Percentiles rank a stretch among this genome's conserved stretches.
Evolutionary conservation across 2,329 filamentous ascomycete genomes (phyloP).

Genomic region (Didymella exigua): DNA sequence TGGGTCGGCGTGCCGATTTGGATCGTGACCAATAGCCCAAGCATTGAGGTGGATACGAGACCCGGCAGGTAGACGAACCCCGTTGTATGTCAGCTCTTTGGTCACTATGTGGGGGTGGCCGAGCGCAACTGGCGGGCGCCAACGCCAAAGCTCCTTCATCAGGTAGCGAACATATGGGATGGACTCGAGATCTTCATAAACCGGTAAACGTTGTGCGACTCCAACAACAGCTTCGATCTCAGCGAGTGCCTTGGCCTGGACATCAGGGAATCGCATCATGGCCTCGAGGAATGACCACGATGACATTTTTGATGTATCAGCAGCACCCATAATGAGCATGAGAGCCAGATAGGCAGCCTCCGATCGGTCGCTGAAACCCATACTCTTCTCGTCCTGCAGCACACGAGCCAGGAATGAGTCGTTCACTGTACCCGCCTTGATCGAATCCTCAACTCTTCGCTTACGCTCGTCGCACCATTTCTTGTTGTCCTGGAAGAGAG

Average conservation of each 20-base stretch:
- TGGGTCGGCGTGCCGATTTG: constrained; percentile 48
- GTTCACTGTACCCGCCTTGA: not conserved
- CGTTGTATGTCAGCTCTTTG: constrained; percentile 53
- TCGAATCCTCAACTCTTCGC: constrained; percentile 4
- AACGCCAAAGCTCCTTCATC: constrained; percentile 63
- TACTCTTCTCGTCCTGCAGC: constrained; percentile 10
- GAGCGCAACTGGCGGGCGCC: constrained; percentile 61
- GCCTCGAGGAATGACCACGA: constrained; percentile 50
- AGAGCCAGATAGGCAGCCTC: constrained; percentile 17
- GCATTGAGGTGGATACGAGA: constrained; percentile 56
- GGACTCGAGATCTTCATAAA: constrained; percentile 28
- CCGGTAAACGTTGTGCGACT: constrained; percentile 45
- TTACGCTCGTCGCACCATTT: constrained; percentile 9
- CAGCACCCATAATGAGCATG: constrained; percentile 18
- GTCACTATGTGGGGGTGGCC: constrained; percentile 54
- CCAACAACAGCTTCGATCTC: constrained; percentile 52
- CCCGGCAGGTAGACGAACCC: constrained; percentile 55
- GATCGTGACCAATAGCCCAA: constrained; percentile 58
- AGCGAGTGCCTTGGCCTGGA: constrained; percentile 54
- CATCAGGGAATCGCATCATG: constrained; percentile 57
- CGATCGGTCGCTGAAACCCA: constrained; percentile 2
- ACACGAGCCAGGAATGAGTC: constrained; percentile 8
- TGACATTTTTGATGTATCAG: constrained; percentile 25
- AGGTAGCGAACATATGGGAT: constrained; percentile 61
- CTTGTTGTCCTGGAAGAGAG: constrained; percentile 9